Evolutionary conservation across 164 flowering plant genomes (phyloP), one percentile per base, ranked within the genome.

Genomic region (Vitis cinerea): DNA sequence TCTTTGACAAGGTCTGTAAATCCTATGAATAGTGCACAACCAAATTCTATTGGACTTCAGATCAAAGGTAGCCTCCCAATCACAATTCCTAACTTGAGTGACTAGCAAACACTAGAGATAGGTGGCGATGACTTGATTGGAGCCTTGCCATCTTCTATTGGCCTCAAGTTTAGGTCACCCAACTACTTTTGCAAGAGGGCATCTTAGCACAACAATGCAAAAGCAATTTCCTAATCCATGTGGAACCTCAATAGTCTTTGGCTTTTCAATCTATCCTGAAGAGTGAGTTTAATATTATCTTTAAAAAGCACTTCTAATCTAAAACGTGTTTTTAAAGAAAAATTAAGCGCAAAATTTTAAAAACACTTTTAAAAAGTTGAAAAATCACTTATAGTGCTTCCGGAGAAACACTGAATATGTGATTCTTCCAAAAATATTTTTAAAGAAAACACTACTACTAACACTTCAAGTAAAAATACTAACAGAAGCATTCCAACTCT

Each of bases 11-110:
- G 16, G 14, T 68, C 56, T 29, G 11, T 37, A 68, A 68, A 68
- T 49, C 71, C 56, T 1, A 12, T 68, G 1, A 50, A 58, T 3
- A 64, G 44, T 2, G 12, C 59, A 12, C 44, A 59, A 3, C 71
- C 64, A 27, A 23, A 47, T 19, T 59, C 64, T 19, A 50, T 59
- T 47, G 57, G 71, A 68, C n/a, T 13, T 23, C 53, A 57, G 16
- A 48, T 68, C 50, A 55, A 47, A 16, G 75, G 75, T 3, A 57
- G 23, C 56, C 51, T 69, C 19, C 72, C 77, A 37, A 3, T 12
- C 27, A 62, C 55, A 64, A 50, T 74, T 5, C 59, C 55, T 8
- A 65, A 64, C 61, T 65, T 74, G 31, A 57, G 23, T 16, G 17
- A 16, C 23, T 68, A 58, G 54, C 10, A 6, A 10, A 16, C n/a